These are phyloP conservation scores for Suillus ampliporus DNA, from an alignment of 768 basidiomycete species.

Conservation along the genomic window DNA sequence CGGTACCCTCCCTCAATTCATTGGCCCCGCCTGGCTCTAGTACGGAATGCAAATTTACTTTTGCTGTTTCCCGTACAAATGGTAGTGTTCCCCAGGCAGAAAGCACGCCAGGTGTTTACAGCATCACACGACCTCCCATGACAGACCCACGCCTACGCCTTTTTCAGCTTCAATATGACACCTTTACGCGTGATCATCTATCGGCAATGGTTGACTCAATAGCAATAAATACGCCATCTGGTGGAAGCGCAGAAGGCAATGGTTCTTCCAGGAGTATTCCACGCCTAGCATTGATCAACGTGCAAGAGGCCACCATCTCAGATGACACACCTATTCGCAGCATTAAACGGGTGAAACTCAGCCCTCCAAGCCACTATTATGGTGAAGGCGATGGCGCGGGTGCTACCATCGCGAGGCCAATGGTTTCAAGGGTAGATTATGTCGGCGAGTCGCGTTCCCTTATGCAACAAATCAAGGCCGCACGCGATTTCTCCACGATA, in stretches of 20 bases:
- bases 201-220: constrained; percentile 95
- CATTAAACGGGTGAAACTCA: constrained; percentile 81
- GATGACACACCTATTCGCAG: constrained; percentile 66
- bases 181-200: constrained; percentile 92
- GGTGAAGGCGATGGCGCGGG: constrained; percentile 55
- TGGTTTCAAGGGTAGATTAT: constrained; percentile 63
- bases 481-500: constrained; percentile 78
- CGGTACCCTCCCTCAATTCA: constrained; percentile 17
- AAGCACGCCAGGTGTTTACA: constrained; percentile 54
- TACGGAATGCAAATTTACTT: constrained; percentile 73
- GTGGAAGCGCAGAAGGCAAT: constrained; percentile 48
- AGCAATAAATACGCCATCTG: constrained; percentile 77
- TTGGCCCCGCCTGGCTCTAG: constrained; percentile 28
- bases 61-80: constrained; percentile 60
- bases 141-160: constrained; percentile 82
- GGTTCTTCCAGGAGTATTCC: constrained; percentile 52
- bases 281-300: constrained; percentile 49
- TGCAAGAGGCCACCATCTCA: constrained; percentile 49
- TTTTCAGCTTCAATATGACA: constrained; percentile 96
- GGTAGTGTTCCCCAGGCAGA: constrained; percentile 56
- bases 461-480: constrained; percentile 82
- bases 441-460: constrained; percentile 77
- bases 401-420: constrained; percentile 55
- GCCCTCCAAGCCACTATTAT: constrained; percentile 65
- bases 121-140: constrained; percentile 36